Percentiles rank a stretch among this genome's conserved stretches.
phyloP scores from a whole-genome alignment of 495 filamentous ascomycete species.

The Clavariopsis aquatica region DNA sequence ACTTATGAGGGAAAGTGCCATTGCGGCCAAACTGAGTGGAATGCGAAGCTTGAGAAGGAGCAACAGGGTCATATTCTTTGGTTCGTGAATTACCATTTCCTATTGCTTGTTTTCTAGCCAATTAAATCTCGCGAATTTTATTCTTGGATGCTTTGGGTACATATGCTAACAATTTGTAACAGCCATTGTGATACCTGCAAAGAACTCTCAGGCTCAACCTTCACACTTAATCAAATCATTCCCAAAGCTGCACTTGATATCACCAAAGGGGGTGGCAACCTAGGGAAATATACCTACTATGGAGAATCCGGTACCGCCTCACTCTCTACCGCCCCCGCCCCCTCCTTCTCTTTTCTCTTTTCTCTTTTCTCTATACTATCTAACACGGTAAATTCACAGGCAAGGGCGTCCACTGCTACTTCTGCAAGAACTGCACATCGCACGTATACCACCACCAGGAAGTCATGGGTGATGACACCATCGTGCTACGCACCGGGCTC shows the following conservation, averaged over 20 bases:
- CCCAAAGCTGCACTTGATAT: slow-evolving; percentile 50
- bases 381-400: slow-evolving; percentile 40
- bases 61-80: slow-evolving; percentile 52
- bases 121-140: too few relatives aligned
- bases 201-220: slow-evolving; percentile 50
- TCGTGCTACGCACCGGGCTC: slow-evolving; percentile 52
- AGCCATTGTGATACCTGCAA: slow-evolving; percentile 60
- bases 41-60: slow-evolving; percentile 46
- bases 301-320: slow-evolving; percentile 48
- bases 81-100: too few relatives aligned
- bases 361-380: neutral
- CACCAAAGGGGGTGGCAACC: slow-evolving; percentile 48
- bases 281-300: slow-evolving; percentile 53
- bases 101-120: too few relatives aligned
- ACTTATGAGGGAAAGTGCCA: slow-evolving; percentile 54
- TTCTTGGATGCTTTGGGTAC: neutral
- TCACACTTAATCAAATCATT: slow-evolving; percentile 55
- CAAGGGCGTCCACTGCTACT: slow-evolving; percentile 56
- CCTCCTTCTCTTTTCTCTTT: too few relatives aligned
- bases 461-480: slow-evolving; percentile 51
- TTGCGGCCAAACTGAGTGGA: slow-evolving; percentile 54
- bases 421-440: slow-evolving; percentile 54
- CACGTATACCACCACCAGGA: slow-evolving; percentile 56
- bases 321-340: neutral
- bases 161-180: too few relatives aligned